Conservation (phyloP, 768 basidiomycete species). For the Trametes cubensis region DNA sequence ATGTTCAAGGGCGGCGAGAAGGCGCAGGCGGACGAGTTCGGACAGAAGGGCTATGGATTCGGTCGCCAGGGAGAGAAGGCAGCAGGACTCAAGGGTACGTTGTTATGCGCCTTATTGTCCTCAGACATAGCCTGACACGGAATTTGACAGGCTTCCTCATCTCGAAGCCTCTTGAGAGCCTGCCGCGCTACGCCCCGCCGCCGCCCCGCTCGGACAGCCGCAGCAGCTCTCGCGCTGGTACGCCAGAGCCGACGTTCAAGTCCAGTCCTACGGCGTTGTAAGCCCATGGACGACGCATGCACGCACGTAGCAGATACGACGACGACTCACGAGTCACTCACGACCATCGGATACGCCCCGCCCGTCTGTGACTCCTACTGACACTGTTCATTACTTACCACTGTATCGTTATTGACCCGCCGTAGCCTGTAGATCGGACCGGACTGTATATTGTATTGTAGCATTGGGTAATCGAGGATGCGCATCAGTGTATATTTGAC, state of each 20-base stretch:
- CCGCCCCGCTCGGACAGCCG: constrained; percentile 27
- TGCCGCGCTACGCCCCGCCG: constrained; percentile 52
- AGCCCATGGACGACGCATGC: constrained; percentile 8
- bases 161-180: constrained; percentile 58
- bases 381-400: constrained; percentile 2
- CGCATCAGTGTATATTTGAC: neutral
- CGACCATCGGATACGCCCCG: constrained; percentile 8
- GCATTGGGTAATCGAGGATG: constrained; percentile 9
- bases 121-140: neutral
- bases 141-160: constrained; percentile 52
- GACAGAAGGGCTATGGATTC: constrained; percentile 62
- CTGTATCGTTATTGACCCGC: constrained; percentile 27
- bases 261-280: constrained; percentile 37
- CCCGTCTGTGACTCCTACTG: constrained; percentile 1
- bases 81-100: constrained; percentile 64
- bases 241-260: constrained; percentile 36
- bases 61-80: constrained; percentile 81
- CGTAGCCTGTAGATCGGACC: constrained; percentile 18
- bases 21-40: constrained; percentile 18
- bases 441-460: constrained; percentile 18
- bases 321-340: constrained; percentile 18
- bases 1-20: constrained; percentile 32
- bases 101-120: constrained; percentile 14
- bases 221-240: constrained; percentile 30
- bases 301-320: constrained; percentile 16